Percentiles rank a stretch among this genome's conserved stretches.
Conservation (phyloP, 805 yeast genomes). For the Wickerhamiella occidentalis region DNA sequence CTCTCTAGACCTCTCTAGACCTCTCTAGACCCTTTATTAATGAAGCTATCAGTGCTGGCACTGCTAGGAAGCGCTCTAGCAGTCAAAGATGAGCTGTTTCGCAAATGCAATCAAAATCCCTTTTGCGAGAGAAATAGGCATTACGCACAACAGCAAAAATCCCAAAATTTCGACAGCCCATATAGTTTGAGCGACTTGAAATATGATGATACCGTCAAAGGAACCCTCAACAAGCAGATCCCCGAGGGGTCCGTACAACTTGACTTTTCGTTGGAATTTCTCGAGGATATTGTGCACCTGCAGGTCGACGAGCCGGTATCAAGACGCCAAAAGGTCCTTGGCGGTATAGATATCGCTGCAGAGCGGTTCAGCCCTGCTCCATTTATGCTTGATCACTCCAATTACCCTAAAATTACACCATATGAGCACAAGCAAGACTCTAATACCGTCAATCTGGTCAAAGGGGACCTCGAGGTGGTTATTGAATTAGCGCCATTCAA, state of each 20-base stretch:
- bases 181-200: conserved; percentile 22
- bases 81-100: conserved; percentile 38
- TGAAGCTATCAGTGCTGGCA: conserved; percentile 10
- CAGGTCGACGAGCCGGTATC: conserved; percentile 51
- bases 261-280: conserved; percentile 46
- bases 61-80: conserved; percentile 15
- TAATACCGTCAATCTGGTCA: neutral
- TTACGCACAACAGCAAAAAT: conserved; percentile 38
- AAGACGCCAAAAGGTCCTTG: conserved; percentile 12
- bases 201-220: conserved; percentile 18
- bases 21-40: neutral
- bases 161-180: conserved; percentile 34
- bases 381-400: conserved; percentile 13
- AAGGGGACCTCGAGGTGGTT: conserved; percentile 29
- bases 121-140: conserved; percentile 72
- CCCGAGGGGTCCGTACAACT: conserved; percentile 31
- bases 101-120: conserved; percentile 67
- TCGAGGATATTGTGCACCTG: conserved; percentile 53
- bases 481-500: conserved; percentile 40
- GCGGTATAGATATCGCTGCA: neutral
- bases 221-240: conserved; percentile 23
- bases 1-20: no score
- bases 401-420: neutral
- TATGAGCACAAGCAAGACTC: neutral
- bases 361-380: conserved; percentile 18